These are phyloP conservation scores for Linnemannia exigua DNA, from an alignment of 192 early-diverging fungal genomes.

Conservation along the genomic window DNA sequence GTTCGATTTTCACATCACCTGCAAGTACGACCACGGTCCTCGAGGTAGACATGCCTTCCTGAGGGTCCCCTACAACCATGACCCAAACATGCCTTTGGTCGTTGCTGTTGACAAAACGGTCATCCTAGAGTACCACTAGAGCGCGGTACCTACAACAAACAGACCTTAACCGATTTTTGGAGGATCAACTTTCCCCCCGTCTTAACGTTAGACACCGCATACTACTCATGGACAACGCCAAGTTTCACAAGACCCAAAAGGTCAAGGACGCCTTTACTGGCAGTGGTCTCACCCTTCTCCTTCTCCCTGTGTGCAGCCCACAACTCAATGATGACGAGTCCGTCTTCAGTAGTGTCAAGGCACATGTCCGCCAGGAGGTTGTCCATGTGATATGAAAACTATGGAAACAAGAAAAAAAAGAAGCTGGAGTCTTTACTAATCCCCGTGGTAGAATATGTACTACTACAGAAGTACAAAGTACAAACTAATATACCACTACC, in stretches of 20 bases:
- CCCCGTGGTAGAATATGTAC: too few relatives aligned
- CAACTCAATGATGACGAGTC: slow-evolving; percentile 22
- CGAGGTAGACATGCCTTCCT: slow-evolving; percentile 16
- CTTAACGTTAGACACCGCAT: slow-evolving; percentile 7
- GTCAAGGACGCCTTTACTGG: slow-evolving; percentile 11
- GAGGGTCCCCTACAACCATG: slow-evolving; percentile 21
- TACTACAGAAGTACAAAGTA: too few relatives aligned
- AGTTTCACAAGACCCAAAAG: slow-evolving; percentile 18
- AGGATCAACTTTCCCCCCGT: slow-evolving; percentile 12
- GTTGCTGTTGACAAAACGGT: slow-evolving; percentile 21
- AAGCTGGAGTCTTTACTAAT: too few relatives aligned
- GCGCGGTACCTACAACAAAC: slow-evolving; percentile 15
- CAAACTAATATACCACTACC: too few relatives aligned
- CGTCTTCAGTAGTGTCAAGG: slow-evolving; percentile 25
- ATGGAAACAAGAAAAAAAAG: too few relatives aligned
- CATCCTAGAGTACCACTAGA: slow-evolving; percentile 3
- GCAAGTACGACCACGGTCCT: slow-evolving; percentile 21
- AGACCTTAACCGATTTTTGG: slow-evolving; percentile 24
- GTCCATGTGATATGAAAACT: too few relatives aligned
- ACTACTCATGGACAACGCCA: slow-evolving; percentile 21
- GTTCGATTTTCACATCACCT: slow-evolving; percentile 49
- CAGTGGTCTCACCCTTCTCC: slow-evolving; percentile 9
- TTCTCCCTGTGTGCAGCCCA: slow-evolving; percentile 19
- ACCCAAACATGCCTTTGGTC: slow-evolving; percentile 19
- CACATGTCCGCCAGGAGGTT: slow-evolving; percentile 22